Evolutionary conservation across 371 early-diverging fungal genomes (phyloP).

Genomic region (Mortierella sp.): DNA sequence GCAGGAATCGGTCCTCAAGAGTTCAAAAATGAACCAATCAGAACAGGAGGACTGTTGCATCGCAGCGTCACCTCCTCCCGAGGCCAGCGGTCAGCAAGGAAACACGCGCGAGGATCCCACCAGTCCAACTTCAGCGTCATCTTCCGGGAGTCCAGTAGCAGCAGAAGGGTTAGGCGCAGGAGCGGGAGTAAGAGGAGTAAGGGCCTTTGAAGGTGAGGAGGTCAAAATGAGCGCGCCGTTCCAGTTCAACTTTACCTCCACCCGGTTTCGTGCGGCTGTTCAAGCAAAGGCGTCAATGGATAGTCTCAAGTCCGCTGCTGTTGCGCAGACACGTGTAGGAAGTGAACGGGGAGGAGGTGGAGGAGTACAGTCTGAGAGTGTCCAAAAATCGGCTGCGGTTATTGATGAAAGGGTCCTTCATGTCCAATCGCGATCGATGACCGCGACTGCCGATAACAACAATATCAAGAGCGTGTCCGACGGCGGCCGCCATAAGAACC

Average conservation of each 20-base stretch:
- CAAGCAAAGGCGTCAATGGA: conserved; percentile 22
- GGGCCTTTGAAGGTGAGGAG: background rate
- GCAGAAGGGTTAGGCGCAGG: background rate
- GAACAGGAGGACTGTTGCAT: background rate
- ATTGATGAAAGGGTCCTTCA: background rate
- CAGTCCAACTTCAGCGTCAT: background rate
- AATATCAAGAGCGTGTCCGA: no score
- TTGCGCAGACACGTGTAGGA: background rate
- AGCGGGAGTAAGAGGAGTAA: background rate
- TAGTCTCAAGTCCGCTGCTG: background rate
- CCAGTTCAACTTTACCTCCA: conserved; percentile 50
- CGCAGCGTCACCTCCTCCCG: background rate
- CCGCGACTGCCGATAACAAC: background rate
- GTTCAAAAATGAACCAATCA: background rate
- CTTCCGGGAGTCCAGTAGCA: background rate
- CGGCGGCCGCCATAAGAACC: background rate
- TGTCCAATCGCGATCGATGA: background rate
- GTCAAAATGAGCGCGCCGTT: conserved; percentile 16
- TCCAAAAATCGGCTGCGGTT: background rate
- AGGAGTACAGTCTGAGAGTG: background rate
- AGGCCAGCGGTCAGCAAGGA: conserved; percentile 6
- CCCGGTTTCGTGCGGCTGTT: conserved; percentile 43
- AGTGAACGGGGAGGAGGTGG: no score
- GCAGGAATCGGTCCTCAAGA: conserved; percentile 6
- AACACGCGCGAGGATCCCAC: conserved; percentile 7